Evolutionary conservation across 345 rosid genomes (phyloP), one percentile per base, ranked within the genome.

Genomic region (Ricinus communis): DNA sequence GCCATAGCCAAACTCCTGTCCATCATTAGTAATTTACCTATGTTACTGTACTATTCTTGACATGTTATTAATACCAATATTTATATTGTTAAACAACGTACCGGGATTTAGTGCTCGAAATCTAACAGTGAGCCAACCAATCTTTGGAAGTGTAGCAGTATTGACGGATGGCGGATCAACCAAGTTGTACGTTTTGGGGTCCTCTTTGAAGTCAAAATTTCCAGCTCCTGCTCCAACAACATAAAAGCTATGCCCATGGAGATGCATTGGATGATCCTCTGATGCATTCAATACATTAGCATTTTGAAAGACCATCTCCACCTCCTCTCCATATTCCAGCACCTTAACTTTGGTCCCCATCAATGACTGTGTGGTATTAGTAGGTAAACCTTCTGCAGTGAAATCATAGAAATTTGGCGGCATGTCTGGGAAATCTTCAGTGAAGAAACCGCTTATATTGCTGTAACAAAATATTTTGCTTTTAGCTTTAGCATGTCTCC

Each of bases 241-340:
- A 62, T 77, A 84, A 75, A 84, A 81, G 77, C 80, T 81, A 47
- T 45, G 74, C 0, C 85, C 87, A 36, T 85, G 88, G 5, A 82
- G 45, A 73, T 85, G 88, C 74, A 84, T 75, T 0, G 87, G 87
- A 57, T 84, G 87, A 68, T 75, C 71, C 38, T 47, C 64, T 5
- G 78, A 62, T 0, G 68, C 66, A 1, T 69, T 59, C 0, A 82
- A 11, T 36, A 36, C 38, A 54, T 82, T 82, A 13, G 87, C 73
- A 50, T 81, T 76, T 70, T 85, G 85, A n/a, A 62, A 68, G n/a
- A 85, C 79, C 12, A 85, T 75, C 22, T 85, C 88, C 0, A 85
- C 88, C 2, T 24, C 72, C 7, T 81, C 83, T 7, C 79, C 77
- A 9, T 82, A 82, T 33, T 58, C 62, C 16, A 58, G 22, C 62